Base-by-base conservation (phyloP, 202 grass and related monocot genomes). In the Schoenoplectus tabernaemontani region DNA sequence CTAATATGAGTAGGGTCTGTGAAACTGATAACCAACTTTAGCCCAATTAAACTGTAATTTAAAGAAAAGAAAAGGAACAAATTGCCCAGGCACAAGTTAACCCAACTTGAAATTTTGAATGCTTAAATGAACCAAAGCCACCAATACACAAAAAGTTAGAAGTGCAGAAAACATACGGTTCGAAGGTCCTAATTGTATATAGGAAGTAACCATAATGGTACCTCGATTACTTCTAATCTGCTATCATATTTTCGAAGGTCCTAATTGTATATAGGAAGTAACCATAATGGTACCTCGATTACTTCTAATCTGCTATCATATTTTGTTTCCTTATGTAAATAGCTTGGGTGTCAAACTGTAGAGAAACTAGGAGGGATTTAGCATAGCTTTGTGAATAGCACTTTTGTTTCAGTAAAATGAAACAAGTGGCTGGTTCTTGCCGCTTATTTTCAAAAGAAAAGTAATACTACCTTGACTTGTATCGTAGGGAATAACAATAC, bases 81-180 rank as follows among this genome's bases (percentile, higher is more conserved):
- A 65, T 37, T 64, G 30, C 16, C 5, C 59, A 51, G 75, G 86
- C 60, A 69, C 78, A 32, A 54, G 80, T 78, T 34, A 43, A 51
- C 44, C 20, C 68, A 73, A 48, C 33, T 69, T 67, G 64, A 81
- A 62, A 63, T 44, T 84, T 81, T 59, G 85, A 30, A 44, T 64
- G 87, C 84, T 79, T 88, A 76, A 77, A 84, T 57, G 9, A 72
- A 15, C 33, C 64, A 64, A 86, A 83, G 22, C 53, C 81, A 81
- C 82, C 70, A 84, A 51, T 13, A 69, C 68, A 47, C 50, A 84
- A 76, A 57, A 85, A 70, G 58, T 32, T 67, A 69, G 30, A 79
- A 54, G 28, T 53, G 24, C 43, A 74, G 5, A 53, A 74, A 53
- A 16, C 19, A 71, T 53, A 53, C 10, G 34, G 26, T 74, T 51